phyloP scores from a whole-genome alignment of 148 eudicot species.

The Spergularia bocconei region DNA sequence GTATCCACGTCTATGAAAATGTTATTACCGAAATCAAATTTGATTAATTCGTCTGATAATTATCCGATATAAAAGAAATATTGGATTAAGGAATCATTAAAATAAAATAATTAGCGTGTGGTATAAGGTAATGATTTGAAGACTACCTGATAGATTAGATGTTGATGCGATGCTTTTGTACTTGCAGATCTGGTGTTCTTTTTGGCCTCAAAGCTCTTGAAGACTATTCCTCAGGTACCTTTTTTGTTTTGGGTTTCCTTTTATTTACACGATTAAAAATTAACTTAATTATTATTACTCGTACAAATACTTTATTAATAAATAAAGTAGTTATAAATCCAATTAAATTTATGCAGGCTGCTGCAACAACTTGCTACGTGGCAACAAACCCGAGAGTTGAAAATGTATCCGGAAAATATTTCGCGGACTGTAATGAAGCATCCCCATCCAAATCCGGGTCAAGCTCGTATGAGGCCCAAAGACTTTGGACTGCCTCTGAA shows the following conservation, averaged over 20 bases:
- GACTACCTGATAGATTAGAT: too few species aligned
- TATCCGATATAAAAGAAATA: too few species aligned
- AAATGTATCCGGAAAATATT: conserved; percentile 65
- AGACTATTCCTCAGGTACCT: conserved; percentile 81
- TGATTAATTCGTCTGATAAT: too few species aligned
- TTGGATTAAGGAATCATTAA: too few species aligned
- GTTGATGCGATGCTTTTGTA: neutral
- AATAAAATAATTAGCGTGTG: too few species aligned
- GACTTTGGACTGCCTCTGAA: conserved; percentile 66
- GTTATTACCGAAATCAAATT: too few species aligned
- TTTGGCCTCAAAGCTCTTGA: conserved; percentile 67
- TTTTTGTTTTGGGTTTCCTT: neutral
- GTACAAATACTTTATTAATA: neutral
- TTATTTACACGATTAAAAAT: neutral
- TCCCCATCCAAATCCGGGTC: conserved; percentile 57
- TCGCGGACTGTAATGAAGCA: conserved; percentile 75
- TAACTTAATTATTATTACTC: neutral
- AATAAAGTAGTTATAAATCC: neutral
- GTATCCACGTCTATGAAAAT: too few species aligned
- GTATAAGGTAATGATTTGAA: too few species aligned
- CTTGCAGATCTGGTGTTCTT: conserved; percentile 76
- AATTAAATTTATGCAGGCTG: conserved; percentile 43
- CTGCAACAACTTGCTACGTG: conserved; percentile 86
- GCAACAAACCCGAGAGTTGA: conserved; percentile 53
- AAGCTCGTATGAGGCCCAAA: conserved; percentile 47